phyloP scores from a whole-genome alignment of 768 basidiomycete genomes.

The Panaeolus papilionaceus region DNA sequence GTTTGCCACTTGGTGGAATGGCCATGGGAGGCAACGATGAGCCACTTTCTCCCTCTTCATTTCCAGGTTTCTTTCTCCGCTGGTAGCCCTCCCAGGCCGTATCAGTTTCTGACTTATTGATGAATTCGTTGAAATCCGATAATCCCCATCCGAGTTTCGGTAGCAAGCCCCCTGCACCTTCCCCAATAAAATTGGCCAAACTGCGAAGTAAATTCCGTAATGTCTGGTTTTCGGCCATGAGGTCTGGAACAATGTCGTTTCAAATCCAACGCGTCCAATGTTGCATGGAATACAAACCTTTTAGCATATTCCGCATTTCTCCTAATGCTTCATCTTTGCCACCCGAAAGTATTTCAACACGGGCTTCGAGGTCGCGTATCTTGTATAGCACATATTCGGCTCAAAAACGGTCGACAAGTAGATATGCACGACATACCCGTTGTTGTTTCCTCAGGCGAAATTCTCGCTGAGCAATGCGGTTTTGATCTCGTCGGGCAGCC shows the following conservation, averaged over 20 bases:
- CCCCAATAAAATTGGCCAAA: constrained; percentile 84
- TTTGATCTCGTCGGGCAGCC: constrained; percentile 87
- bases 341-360: constrained; percentile 93
- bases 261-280: not conserved
- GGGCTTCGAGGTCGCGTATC: constrained; percentile 95
- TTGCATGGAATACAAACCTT: constrained; percentile 50
- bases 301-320: constrained; percentile 83
- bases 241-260: constrained; percentile 48
- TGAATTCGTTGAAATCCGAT: constrained; percentile 78
- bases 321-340: constrained; percentile 89
- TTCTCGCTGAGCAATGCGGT: constrained; percentile 92
- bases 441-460: constrained; percentile 94
- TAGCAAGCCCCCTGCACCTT: constrained; percentile 80
- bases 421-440: constrained; percentile 49
- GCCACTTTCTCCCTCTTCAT: constrained; percentile 30
- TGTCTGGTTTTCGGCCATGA: constrained; percentile 90
- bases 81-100: constrained; percentile 93
- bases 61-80: constrained; percentile 58
- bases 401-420: constrained; percentile 11
- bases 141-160: constrained; percentile 81
- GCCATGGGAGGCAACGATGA: constrained; percentile 22
- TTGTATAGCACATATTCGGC: constrained; percentile 36
- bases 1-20: constrained; percentile 47
- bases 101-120: constrained; percentile 90
- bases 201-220: constrained; percentile 80